These are phyloP conservation scores for Sicyos baderoa DNA, from an alignment of 306 rosid species.

Conservation along the genomic window DNA sequence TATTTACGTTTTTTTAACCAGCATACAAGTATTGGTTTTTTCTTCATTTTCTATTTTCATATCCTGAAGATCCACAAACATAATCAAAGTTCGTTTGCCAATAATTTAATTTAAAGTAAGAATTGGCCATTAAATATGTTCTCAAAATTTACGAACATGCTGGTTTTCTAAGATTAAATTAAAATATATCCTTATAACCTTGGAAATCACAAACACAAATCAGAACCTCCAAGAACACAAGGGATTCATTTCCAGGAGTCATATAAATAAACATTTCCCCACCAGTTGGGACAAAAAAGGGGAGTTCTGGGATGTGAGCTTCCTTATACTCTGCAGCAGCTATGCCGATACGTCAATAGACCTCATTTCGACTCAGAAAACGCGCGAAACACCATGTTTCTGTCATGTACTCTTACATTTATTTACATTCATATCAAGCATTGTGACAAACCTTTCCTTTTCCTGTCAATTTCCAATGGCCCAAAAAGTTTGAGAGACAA, in stretches of 20 bases:
- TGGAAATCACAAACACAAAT: background rate
- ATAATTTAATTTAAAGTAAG: background rate
- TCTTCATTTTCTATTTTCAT: background rate
- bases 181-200: background rate
- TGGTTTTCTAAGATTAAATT: background rate
- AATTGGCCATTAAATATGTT: background rate
- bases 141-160: background rate
- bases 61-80: background rate
- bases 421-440: conserved; percentile 4
- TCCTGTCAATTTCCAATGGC: background rate
- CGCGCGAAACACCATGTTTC: background rate
- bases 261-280: background rate
- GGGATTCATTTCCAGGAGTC: background rate
- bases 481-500: background rate
- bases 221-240: background rate
- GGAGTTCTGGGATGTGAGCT: background rate
- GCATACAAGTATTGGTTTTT: background rate
- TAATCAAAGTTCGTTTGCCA: background rate
- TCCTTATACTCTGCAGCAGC: background rate
- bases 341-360: background rate
- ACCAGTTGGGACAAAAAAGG: background rate
- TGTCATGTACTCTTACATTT: background rate
- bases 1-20: no score
- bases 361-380: background rate
- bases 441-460: background rate